These are phyloP conservation scores for Discostella stelligeroides DNA, from an alignment of 108 stramenopile species.

Conservation along the genomic window DNA sequence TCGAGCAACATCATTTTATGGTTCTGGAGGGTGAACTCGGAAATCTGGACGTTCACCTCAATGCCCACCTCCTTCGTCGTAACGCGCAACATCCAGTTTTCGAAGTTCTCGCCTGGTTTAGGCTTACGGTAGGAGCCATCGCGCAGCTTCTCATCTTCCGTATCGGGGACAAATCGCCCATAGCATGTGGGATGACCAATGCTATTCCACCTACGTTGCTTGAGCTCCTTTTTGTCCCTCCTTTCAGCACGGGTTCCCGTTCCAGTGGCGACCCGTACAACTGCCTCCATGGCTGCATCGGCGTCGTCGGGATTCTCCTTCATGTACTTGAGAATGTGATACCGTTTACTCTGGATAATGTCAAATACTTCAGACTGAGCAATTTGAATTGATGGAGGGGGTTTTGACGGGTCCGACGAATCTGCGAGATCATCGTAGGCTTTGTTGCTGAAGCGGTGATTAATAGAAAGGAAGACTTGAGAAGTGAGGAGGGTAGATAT, in stretches of 20 bases:
- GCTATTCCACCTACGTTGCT: slow-evolving; percentile 92
- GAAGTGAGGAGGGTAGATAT: slow-evolving; percentile 93
- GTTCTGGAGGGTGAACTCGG: slow-evolving; percentile 97
- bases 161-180: slow-evolving; percentile 97
- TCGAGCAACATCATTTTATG: slow-evolving; percentile 97
- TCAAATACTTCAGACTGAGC: slow-evolving; percentile 96
- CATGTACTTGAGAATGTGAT: slow-evolving; percentile 91
- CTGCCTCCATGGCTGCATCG: slow-evolving; percentile 94
- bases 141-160: slow-evolving; percentile 91
- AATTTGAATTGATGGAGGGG: slow-evolving; percentile 92
- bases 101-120: slow-evolving; percentile 84
- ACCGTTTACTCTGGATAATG: slow-evolving; percentile 90
- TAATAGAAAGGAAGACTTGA: slow-evolving; percentile 97
- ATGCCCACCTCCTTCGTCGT: slow-evolving; percentile 97
- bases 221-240: slow-evolving; percentile 66
- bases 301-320: slow-evolving; percentile 82
- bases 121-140: slow-evolving; percentile 87
- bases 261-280: slow-evolving; percentile 93
- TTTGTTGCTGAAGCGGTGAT: slow-evolving; percentile 91
- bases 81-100: slow-evolving; percentile 96
- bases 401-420: slow-evolving; percentile 80
- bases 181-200: slow-evolving; percentile 92
- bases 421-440: slow-evolving; percentile 94
- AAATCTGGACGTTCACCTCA: slow-evolving; percentile 95
- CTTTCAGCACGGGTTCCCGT: slow-evolving; percentile 82